Conservation (phyloP, 306 rosid genomes). For the Prunus dulcis region DNA sequence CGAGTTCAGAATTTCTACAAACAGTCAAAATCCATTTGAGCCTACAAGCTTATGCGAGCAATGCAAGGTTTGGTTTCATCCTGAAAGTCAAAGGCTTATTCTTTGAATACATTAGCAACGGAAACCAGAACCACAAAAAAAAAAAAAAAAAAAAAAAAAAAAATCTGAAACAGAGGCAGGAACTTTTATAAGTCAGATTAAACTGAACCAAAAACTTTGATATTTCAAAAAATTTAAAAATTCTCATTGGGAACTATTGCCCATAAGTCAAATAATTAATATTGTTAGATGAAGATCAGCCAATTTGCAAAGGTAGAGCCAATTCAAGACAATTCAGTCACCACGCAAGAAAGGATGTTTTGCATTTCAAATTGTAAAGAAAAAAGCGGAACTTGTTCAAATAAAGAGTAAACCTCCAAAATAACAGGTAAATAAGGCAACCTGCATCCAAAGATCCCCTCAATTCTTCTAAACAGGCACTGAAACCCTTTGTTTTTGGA, state of each 20-base stretch:
- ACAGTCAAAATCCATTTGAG: too few relatives aligned
- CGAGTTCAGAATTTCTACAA: too few relatives aligned
- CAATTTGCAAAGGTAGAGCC: background rate
- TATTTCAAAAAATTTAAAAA: too few relatives aligned
- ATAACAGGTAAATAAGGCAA: constrained; percentile 20
- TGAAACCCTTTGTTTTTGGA: constrained; percentile 79
- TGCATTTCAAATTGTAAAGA: background rate
- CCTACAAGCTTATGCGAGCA: too few relatives aligned
- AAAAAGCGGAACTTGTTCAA: background rate
- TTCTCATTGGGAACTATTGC: background rate
- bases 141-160: too few relatives aligned
- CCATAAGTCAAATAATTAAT: background rate
- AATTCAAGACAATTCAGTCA: background rate
- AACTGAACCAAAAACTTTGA: too few relatives aligned
- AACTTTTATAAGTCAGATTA: background rate
- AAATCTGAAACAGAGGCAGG: background rate
- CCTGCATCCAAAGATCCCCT: constrained; percentile 67
- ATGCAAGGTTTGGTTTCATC: too few relatives aligned
- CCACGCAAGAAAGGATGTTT: background rate
- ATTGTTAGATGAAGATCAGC: background rate
- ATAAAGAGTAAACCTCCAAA: background rate
- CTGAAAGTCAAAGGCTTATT: too few relatives aligned
- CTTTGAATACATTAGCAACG: background rate
- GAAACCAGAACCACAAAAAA: background rate
- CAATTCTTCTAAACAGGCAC: constrained; percentile 55